Base-by-base conservation (phyloP, 1,284 basidiomycete species). In the Ceratobasidium sp. region DNA sequence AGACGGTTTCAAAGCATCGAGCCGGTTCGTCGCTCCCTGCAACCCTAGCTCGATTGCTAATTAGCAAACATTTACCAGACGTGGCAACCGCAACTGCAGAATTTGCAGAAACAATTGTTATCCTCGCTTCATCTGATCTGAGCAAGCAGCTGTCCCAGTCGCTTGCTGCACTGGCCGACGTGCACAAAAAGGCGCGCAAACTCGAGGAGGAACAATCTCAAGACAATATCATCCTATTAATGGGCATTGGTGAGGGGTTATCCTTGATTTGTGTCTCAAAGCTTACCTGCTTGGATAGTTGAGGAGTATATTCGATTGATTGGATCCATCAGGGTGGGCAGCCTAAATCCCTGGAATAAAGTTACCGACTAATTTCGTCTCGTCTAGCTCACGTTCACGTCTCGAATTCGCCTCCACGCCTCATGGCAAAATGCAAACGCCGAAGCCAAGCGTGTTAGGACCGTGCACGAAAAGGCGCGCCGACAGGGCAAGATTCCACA, bases 261-360 rank as follows among this genome's bases (percentile, higher is more conserved):
- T 37, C 34, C 37, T 22, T 44, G 37, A n/a, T n/a, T 11, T 25
- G 4, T 25, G 40, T 22, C 37, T 62, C 54, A 49, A 2, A 46
- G 15, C 4, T 34, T 56, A 29, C n/a, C 22, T 52, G 17, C 25
- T 25, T 62, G 19, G 40, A 40, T 83, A 88, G 93, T 90, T 59
- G 96, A 99, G 82, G 97, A 98, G 84, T 99, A 99, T 83, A 91
- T 96, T 37, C 89, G 97, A 59, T 87, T 98, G 66, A 96, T 98
- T 77, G 92, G 91, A 77, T 95, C 93, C 77, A 96, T 98, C 68
- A 88, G 96, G 80, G 94, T 95, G 81, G 77, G 92, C 85, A 29
- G 46, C 65, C 62, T 22, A 8, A 6, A 32, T 29, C 25, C 46
- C 32, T 57, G 1, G 9, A 51, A 44, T 15, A 40, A 54, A 37